Conservation (phyloP, 495 filamentous ascomycete genomes). For the Trichoderma parareesei region DNA sequence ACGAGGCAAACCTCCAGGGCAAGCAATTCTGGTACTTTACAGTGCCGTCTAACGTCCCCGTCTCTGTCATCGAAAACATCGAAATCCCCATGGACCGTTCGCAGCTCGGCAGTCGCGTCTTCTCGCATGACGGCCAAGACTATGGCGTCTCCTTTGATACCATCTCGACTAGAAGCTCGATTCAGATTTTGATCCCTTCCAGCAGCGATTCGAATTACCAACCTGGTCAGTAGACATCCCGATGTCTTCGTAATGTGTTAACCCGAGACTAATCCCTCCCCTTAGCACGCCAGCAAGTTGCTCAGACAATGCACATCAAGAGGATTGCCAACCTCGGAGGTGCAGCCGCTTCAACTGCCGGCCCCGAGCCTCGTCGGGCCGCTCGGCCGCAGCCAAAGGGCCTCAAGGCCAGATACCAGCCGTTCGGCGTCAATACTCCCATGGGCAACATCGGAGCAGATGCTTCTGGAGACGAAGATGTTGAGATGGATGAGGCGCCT, state of each 20-base stretch:
- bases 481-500: conserved; percentile 10
- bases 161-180: conserved; percentile 27
- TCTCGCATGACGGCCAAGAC: conserved; percentile 34
- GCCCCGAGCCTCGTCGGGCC: conserved; percentile 11
- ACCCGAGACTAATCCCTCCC: background rate
- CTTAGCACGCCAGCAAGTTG: conserved; percentile 30
- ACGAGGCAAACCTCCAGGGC: conserved; percentile 35
- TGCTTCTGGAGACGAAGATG: conserved; percentile 20
- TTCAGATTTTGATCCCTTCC: conserved; percentile 35
- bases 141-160: conserved; percentile 31
- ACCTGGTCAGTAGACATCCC: conserved; percentile 25
- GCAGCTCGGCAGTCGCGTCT: conserved; percentile 25
- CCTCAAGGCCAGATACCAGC: conserved; percentile 35
- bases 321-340: conserved; percentile 24
- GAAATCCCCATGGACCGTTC: conserved; percentile 34
- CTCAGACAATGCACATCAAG: conserved; percentile 35
- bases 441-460: conserved; percentile 17
- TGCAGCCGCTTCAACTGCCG: background rate
- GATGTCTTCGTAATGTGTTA: background rate
- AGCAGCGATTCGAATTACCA: conserved; percentile 31
- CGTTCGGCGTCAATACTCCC: conserved; percentile 31
- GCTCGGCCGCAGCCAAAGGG: conserved; percentile 37
- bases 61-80: conserved; percentile 39
- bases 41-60: conserved; percentile 37
- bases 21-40: conserved; percentile 48